Evolutionary conservation across 768 basidiomycete species (phyloP), one percentile per base, ranked within the genome.

Genomic region (Lactarius hengduanensis): DNA sequence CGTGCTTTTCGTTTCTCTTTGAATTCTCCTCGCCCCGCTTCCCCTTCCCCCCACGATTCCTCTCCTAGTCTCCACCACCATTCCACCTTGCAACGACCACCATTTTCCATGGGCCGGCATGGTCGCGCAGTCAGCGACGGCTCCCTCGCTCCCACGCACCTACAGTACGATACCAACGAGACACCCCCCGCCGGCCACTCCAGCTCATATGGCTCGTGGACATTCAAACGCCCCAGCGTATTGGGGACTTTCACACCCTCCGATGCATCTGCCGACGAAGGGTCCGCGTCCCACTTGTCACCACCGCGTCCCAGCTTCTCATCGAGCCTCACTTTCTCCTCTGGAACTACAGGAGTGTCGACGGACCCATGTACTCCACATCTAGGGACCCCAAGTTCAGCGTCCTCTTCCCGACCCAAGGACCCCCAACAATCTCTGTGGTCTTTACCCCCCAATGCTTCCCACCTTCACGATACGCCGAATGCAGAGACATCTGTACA

Each of bases 171-270:
- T n/a, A 28, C 63, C 40, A 54, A n/a, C 30, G 54, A 64, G 30
- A 10, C 61, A 11, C 22, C 64, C 10, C 47, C 70, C n/a, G 28
- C 63, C 3, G 8, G 61, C 28, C 61, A 57, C 13, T 62, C 70
- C 34, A 59, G 18, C 22, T 50, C 64, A 63, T 45, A 63, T 64
- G 58, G 70, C 40, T 59, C 70, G 41, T 77, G 76, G 76, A 70
- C 72, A 59, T 71, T 77, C 68, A 75, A 71, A 65, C 75, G 75
- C 34, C 86, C 89, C 13, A 85, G 82, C 68, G 83, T 90, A 28
- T 75, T 89, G 28, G 86, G 84, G 7, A 84, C 89, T 69, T 90
- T 90, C 72, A 77, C 82, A 34, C 80, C 83, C 62, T 71, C 77
- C 80, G 72, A 69, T 77, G 58, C 82, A 76, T 58, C 70, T 43